These are phyloP conservation scores for Coprinellus micaceus DNA, from an alignment of 768 basidiomycete species.

Conservation along the genomic window DNA sequence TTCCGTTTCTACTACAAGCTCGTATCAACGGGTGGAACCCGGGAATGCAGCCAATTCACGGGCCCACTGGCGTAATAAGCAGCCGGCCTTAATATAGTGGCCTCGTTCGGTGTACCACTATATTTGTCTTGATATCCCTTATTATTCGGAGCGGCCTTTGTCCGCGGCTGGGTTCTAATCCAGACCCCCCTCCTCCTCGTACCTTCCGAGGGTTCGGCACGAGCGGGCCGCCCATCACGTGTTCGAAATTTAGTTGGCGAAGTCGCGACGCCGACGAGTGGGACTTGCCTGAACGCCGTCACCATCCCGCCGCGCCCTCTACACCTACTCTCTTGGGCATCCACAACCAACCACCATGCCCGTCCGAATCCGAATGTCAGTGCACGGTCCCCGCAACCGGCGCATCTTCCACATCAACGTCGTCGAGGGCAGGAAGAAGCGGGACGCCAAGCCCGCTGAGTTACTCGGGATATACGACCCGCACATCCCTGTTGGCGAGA, in stretches of 20 bases:
- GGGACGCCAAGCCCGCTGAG: conserved; percentile 86
- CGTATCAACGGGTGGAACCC: too few relatives aligned
- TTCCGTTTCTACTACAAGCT: too few relatives aligned
- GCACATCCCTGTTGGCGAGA: conserved; percentile 43
- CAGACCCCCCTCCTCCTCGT: not conserved
- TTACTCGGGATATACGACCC: conserved; percentile 84
- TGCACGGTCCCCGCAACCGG: conserved; percentile 73
- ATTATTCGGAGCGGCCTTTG: too few relatives aligned
- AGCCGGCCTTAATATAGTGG: too few relatives aligned
- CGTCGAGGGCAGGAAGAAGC: conserved; percentile 61
- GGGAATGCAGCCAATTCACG: too few relatives aligned
- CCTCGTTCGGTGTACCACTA: too few relatives aligned
- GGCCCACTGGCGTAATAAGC: too few relatives aligned
- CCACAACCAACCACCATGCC: conserved; percentile 50
- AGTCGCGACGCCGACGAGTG: not conserved
- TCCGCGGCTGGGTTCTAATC: not conserved
- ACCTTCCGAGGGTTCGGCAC: conserved; percentile 28
- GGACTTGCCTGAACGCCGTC: not conserved
- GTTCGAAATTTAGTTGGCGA: conserved; percentile 14
- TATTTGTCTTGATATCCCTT: too few relatives aligned
- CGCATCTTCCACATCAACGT: conserved; percentile 86
- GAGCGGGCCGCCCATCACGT: conserved; percentile 24
- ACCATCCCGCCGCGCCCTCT: conserved; percentile 4
- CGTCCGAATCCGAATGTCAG: conserved; percentile 79
- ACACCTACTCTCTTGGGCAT: not conserved